phyloP scores from a whole-genome alignment of 1,284 basidiomycete species.

The Schizophyllum commune region DNA sequence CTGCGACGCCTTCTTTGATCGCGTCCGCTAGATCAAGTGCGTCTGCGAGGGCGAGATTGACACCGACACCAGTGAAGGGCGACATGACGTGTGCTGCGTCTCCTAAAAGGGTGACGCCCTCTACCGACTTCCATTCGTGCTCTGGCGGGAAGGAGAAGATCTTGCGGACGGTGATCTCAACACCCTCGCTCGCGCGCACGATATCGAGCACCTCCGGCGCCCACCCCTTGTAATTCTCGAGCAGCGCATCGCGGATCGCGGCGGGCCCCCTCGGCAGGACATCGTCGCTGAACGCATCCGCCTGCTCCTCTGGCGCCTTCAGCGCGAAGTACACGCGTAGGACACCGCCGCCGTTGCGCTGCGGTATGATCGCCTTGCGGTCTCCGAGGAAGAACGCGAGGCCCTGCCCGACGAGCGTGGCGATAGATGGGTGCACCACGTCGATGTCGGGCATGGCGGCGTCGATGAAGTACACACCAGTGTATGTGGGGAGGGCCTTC shows the following conservation, averaged over 20 bases:
- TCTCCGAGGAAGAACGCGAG: constrained; percentile 18
- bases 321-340: constrained; percentile 23
- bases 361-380: constrained; percentile 21
- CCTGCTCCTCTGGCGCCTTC: constrained; percentile 16
- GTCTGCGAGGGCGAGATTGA: constrained; percentile 20
- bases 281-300: neutral
- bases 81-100: constrained; percentile 39
- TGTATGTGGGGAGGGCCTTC: constrained; percentile 20
- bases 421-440: constrained; percentile 14
- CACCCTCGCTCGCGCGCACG: constrained; percentile 13
- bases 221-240: constrained; percentile 19
- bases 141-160: constrained; percentile 12
- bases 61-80: constrained; percentile 34
- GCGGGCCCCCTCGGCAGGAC: neutral
- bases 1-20: neutral
- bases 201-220: constrained; percentile 13
- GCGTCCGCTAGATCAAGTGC: constrained; percentile 7
- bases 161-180: constrained; percentile 13
- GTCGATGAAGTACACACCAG: constrained; percentile 25
- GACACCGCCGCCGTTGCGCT: constrained; percentile 22
- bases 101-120: constrained; percentile 21
- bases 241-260: constrained; percentile 6
- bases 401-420: constrained; percentile 21
- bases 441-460: constrained; percentile 15
- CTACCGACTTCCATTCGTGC: constrained; percentile 2